phyloP scores from a whole-genome alignment of 2,329 filamentous ascomycete genomes.

The Claviceps capensis region DNA sequence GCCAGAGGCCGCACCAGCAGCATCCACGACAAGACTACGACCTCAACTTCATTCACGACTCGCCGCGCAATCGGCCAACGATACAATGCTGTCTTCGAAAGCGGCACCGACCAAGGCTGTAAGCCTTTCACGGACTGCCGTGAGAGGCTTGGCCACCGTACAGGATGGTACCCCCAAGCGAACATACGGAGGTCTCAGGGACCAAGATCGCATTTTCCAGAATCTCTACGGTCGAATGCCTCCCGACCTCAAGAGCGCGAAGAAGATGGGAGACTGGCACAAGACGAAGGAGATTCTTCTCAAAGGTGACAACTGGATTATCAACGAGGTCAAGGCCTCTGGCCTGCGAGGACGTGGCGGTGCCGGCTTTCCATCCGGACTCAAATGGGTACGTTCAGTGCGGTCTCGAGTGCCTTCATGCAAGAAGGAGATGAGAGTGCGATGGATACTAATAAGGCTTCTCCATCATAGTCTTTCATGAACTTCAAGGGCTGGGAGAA shows the following conservation, averaged over 20 bases:
- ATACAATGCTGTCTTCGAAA: constrained; percentile 32
- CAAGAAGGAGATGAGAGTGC: background rate
- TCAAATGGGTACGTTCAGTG: constrained; percentile 78
- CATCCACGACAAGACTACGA: constrained; percentile 14
- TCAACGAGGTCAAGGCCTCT: constrained; percentile 92
- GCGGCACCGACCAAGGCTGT: constrained; percentile 25
- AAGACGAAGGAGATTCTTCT: constrained; percentile 97
- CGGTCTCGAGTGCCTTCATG: background rate
- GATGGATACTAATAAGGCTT: background rate
- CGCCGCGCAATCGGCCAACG: constrained; percentile 16
- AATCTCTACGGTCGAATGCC: constrained; percentile 94
- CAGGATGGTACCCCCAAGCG: constrained; percentile 59
- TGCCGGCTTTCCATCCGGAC: constrained; percentile 90
- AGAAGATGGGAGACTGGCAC: constrained; percentile 98
- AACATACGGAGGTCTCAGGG: constrained; percentile 74
- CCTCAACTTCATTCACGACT: constrained; percentile 10
- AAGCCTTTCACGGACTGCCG: constrained; percentile 28
- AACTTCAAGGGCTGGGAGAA: constrained; percentile 99
- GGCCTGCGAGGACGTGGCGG: constrained; percentile 91
- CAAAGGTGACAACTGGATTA: constrained; percentile 98
- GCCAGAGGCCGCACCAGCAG: constrained; percentile 22
- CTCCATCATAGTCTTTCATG: constrained; percentile 75
- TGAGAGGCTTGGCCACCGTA: constrained; percentile 67
- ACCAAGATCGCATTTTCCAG: constrained; percentile 98
- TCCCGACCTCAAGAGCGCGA: constrained; percentile 80